These are phyloP conservation scores for Chalciporus pseudorubinellus DNA, from an alignment of 768 basidiomycete species.

Conservation along the genomic window DNA sequence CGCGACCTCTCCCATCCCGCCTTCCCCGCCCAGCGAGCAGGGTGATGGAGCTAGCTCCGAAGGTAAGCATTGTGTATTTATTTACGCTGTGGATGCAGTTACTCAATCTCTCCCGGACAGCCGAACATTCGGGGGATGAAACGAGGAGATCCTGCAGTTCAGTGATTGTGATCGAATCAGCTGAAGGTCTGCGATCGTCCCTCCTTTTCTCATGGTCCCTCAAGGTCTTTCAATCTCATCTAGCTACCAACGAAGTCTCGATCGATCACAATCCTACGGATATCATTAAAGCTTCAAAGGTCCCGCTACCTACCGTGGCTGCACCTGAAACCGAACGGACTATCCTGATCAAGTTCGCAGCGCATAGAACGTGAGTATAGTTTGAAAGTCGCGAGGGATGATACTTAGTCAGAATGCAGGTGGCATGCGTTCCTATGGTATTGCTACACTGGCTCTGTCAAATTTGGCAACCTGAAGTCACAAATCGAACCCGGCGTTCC, in stretches of 20 bases:
- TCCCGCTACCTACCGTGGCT: neutral
- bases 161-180: constrained; percentile 11
- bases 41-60: neutral
- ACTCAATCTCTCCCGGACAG: neutral
- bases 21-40: neutral
- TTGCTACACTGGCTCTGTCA: constrained; percentile 16
- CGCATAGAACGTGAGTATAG: constrained; percentile 9
- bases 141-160: neutral
- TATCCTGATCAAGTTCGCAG: constrained; percentile 7
- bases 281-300: neutral
- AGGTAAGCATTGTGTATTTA: constrained; percentile 3
- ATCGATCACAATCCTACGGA: constrained; percentile 3
- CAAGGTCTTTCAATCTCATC: neutral
- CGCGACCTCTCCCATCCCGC: too few relatives aligned
- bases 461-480: constrained; percentile 13
- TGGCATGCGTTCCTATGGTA: constrained; percentile 19
- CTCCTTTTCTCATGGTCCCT: neutral
- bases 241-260: constrained; percentile 5
- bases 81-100: neutral
- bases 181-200: constrained; percentile 2
- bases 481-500: constrained; percentile 1
- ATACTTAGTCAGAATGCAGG: neutral
- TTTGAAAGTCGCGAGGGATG: neutral
- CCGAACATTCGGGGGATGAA: constrained; percentile 1
- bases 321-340: neutral